Evolutionary conservation across 176 grass and related monocot species (phyloP), one percentile per base, ranked within the genome.

Genomic region (Oryza australiensis): DNA sequence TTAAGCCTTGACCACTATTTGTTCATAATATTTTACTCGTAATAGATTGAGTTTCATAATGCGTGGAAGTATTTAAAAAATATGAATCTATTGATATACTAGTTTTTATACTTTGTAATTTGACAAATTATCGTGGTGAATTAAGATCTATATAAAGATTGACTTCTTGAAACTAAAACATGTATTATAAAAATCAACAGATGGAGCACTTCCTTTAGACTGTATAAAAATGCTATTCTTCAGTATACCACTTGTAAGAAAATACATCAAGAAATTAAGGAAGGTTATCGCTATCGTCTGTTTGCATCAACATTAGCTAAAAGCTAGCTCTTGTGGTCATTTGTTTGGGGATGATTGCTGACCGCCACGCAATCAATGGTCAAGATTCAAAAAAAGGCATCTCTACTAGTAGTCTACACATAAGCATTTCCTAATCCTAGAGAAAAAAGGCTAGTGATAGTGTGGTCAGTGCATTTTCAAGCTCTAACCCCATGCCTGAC

Each of bases 381-480:
- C 68, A 82, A 82, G 80, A 73, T 46, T 82, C 18, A 72, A 12
- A 64, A 64, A 77, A 64, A 28, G 23, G 63, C 42, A 18, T 15
- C 7, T 26, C 22, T 51, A 40, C 9, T 40, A 40, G n/a, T 9
- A 40, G 7, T 37, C 37, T 38, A 16, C 9, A 5, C 12, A 26
- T 11, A 23, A 11, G 16, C 40, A 22, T 72, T 66, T 15, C 40
- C 24, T 14, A 10, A 40, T 68, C 9, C 68, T 63, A 45, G 80
- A 45, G 62, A 82, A 32, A 65, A 60, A 60, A 55, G 49, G 22
- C n/a, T 60, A 55, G n/a, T n/a, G n/a, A n/a, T n/a, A n/a, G n/a
- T 46, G 13, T 49, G 18, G 3, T 53, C 35, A 22, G 20, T 55
- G 51, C 20, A 11, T 43, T 70, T 29, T 63, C 23, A 9, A 46